A percentile compares a stretch with the other conserved stretches of the same genome.
These are phyloP conservation scores for Mallotus repandus DNA, from an alignment of 441 rosid genomes.

Conservation along the genomic window DNA sequence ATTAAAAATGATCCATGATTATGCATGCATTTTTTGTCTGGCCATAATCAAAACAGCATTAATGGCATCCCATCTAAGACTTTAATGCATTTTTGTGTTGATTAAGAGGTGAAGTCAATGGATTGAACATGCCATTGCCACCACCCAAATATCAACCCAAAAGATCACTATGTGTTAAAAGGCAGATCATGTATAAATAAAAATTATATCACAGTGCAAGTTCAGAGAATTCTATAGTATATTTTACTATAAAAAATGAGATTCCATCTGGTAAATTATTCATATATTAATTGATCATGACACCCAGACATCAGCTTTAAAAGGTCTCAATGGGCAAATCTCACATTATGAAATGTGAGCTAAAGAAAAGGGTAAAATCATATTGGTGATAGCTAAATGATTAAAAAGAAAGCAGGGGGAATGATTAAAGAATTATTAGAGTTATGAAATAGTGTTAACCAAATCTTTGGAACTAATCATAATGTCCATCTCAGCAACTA, in stretches of 20 bases:
- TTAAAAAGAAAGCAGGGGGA: neutral
- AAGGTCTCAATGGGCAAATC: neutral
- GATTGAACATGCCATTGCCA: neutral
- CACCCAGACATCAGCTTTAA: neutral
- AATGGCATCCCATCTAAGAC: neutral
- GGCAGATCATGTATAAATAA: neutral
- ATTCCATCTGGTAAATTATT: too few relatives aligned
- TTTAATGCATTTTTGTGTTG: neutral
- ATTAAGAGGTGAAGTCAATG: neutral
- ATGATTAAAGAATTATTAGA: constrained; percentile 30
- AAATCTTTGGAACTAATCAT: neutral
- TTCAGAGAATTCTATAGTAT: too few relatives aligned
- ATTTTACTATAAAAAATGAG: too few relatives aligned
- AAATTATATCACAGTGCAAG: neutral
- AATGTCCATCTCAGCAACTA: constrained; percentile 17
- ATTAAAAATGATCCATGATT: too few relatives aligned
- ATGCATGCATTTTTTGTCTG: neutral
- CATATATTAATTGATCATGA: neutral
- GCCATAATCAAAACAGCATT: neutral
- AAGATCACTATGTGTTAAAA: neutral
- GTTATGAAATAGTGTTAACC: neutral
- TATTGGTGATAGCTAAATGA: neutral
- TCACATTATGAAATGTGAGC: neutral
- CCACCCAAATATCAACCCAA: neutral
- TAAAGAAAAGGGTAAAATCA: neutral